Base-by-base conservation (phyloP, 495 filamentous ascomycete species). In the Penicillium canescens region DNA sequence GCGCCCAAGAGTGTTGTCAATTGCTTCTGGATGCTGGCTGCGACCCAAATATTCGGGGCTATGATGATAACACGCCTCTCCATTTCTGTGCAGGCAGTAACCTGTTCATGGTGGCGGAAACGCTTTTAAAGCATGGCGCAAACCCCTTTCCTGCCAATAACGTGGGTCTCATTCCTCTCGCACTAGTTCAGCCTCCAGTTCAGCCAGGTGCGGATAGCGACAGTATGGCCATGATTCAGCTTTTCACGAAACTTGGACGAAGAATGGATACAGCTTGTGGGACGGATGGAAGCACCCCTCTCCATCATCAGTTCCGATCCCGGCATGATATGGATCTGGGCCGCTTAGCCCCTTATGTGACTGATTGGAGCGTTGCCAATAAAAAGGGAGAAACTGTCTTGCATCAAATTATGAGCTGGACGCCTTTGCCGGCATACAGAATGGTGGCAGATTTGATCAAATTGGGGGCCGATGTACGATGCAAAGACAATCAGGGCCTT, bases 121-220 rank as follows among this genome's bases (percentile, higher is more conserved):
- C 36, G 18, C 37, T 50, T 6, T 42, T 50, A 13, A 21, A 50
- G 16, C 21, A 50, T 12, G 47, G 47, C n/a, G 47, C 47, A 33
- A 37, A 50, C 16, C 23, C 21, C 23, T 24, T 34, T 16, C 9
- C 23, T 16, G 11, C 14, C 4, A 28, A 33, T 24, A 26, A 34
- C 0, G n/a, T 0, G 2, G 43, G 43, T 9, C 7, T n/a, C 6
- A 16, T 18, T 21, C 24, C 43, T 2, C 28, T 46, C 7, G 6
- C 16, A 16, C 6, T 34, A 10, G 23, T 50, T 31, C 9, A 2
- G 2, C 16, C 16, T 16, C 28, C 0, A 31, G 24, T 26, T 4
- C 24, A 26, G 24, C 24, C 24, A 4, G 24, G 18, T 18, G 18
- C 18, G 18, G 18, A 18, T 18, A 18, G 18, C 18, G 18, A 18